A percentile compares a stretch with the other conserved stretches of the same genome.
phyloP scores from a whole-genome alignment of 176 grass and related monocot genomes.

The Oryza coarctata region DNA sequence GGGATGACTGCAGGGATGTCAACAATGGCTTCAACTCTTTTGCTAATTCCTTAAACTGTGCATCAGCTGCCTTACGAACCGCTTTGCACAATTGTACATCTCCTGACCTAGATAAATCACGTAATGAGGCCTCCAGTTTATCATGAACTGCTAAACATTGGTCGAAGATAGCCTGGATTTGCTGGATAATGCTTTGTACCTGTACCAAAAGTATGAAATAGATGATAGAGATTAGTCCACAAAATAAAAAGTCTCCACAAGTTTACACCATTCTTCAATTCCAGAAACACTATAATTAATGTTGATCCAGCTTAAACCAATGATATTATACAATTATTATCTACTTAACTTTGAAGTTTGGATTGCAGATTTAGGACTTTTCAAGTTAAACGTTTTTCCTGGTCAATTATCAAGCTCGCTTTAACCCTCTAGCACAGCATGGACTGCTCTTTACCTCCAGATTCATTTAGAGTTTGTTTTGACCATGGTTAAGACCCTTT shows the following conservation, averaged over 20 bases:
- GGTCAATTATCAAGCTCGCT: neutral
- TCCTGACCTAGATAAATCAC: slow-evolving; percentile 80
- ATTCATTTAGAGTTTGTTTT: neutral
- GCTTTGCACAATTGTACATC: slow-evolving; percentile 84
- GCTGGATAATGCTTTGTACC: slow-evolving; percentile 77
- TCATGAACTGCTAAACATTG: slow-evolving; percentile 74
- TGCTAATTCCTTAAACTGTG: slow-evolving; percentile 81
- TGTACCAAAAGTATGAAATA: slow-evolving; percentile 26
- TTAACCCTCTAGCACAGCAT: slow-evolving; percentile 3
- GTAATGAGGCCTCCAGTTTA: slow-evolving; percentile 77
- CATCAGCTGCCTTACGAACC: slow-evolving; percentile 79
- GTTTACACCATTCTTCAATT: neutral
- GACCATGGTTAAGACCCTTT: neutral
- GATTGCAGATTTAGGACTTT: neutral
- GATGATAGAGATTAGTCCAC: neutral
- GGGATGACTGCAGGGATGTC: slow-evolving; percentile 69
- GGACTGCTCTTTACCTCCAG: neutral
- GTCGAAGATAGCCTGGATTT: slow-evolving; percentile 68
- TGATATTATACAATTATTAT: neutral
- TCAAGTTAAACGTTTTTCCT: neutral
- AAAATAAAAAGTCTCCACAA: neutral
- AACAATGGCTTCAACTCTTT: slow-evolving; percentile 81
- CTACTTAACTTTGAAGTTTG: neutral
- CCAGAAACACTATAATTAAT: neutral
- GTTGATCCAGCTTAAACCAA: neutral